A percentile compares a stretch with the other conserved stretches of the same genome.
phyloP scores from a whole-genome alignment of 163 green algal species.

The Chloromonas sp. region DNA sequence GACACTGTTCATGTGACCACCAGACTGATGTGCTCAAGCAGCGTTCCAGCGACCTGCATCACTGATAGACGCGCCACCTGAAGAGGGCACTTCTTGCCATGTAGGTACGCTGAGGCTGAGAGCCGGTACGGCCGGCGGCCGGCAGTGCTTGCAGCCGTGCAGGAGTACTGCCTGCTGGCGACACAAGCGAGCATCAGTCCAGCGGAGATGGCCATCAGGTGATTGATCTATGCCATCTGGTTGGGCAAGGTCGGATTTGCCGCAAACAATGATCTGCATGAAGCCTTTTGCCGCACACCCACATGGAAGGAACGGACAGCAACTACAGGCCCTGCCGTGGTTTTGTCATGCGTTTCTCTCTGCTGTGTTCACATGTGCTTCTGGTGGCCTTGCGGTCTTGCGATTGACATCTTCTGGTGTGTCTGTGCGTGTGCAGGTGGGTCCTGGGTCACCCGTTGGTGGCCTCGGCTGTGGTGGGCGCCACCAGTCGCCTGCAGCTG shows the following conservation, averaged over 20 bases:
- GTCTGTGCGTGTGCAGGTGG: constrained; percentile 42
- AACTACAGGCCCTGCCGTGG: neutral
- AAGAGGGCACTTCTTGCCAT: neutral
- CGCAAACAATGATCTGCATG: too few relatives aligned
- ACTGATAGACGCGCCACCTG: constrained; percentile 7
- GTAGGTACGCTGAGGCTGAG: constrained; percentile 80
- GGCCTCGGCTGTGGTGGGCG: constrained; percentile 56
- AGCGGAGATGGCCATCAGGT: constrained; percentile 61
- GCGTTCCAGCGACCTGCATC: neutral
- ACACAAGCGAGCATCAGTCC: constrained; percentile 41
- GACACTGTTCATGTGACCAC: neutral
- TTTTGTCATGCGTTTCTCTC: too few relatives aligned
- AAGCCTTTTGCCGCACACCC: too few relatives aligned
- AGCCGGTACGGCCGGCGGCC: constrained; percentile 65
- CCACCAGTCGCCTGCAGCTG: constrained; percentile 59
- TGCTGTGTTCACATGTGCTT: too few relatives aligned
- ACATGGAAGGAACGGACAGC: neutral
- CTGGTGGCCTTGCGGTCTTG: neutral
- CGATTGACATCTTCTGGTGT: neutral
- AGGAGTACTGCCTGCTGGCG: constrained; percentile 60
- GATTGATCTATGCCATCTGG: neutral
- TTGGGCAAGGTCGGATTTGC: too few relatives aligned
- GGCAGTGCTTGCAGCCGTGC: constrained; percentile 60
- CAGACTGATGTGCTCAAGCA: too few relatives aligned
- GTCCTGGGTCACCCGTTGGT: constrained; percentile 63